Evolutionary conservation across 2,329 filamentous ascomycete species (phyloP).

Genomic region (Elsinoe ampelina): DNA sequence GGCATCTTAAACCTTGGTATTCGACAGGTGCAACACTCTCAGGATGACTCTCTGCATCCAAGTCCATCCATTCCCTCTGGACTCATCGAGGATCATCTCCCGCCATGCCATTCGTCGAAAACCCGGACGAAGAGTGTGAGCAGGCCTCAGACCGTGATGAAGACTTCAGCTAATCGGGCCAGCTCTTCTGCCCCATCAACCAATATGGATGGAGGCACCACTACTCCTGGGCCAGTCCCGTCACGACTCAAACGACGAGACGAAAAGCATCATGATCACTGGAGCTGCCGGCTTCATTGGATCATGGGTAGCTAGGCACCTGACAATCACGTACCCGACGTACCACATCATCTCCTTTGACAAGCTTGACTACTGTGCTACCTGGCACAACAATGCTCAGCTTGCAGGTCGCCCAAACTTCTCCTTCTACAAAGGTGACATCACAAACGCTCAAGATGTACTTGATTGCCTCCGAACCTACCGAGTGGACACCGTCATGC

Average conservation of each 20-base stretch:
- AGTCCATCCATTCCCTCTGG: too few relatives aligned
- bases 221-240: constrained; percentile 59
- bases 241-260: constrained; percentile 58
- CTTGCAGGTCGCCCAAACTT: constrained; percentile 63
- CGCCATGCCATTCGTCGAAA: constrained; percentile 8
- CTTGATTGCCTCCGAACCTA: constrained; percentile 60
- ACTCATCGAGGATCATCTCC: too few relatives aligned
- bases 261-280: constrained; percentile 75
- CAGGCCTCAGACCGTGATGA: not conserved
- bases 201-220: constrained; percentile 61
- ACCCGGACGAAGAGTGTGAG: constrained; percentile 5
- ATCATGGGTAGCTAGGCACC: constrained; percentile 73
- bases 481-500: constrained; percentile 69
- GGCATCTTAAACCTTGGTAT: too few relatives aligned
- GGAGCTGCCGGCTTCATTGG: constrained; percentile 80
- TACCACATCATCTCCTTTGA: constrained; percentile 79
- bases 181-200: constrained; percentile 6
- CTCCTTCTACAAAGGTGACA: constrained; percentile 68
- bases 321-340: constrained; percentile 62
- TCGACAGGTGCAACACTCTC: too few relatives aligned
- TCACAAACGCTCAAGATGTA: constrained; percentile 62
- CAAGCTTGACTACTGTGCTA: constrained; percentile 75
- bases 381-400: constrained; percentile 66
- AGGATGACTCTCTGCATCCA: too few relatives aligned
- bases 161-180: not conserved